Evolutionary conservation across 768 basidiomycete genomes (phyloP), one percentile per base, ranked within the genome.

Genomic region (Wakefieldia striispora): DNA sequence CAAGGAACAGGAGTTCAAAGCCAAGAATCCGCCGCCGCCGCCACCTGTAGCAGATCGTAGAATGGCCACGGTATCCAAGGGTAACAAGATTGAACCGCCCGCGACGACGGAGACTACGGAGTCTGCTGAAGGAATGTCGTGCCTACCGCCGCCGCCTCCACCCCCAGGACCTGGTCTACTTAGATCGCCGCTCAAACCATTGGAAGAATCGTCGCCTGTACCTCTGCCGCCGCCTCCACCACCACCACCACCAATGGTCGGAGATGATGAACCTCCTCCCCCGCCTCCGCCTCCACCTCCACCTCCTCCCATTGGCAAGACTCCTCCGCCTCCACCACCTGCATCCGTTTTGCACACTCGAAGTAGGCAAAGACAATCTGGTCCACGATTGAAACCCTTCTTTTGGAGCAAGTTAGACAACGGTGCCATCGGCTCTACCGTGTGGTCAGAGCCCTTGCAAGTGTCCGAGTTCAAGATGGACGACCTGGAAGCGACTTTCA

Each of bases 401-500:
- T 92, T 92, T 65, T 95, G 94, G 93, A 86, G 83, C 55, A 95
- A 95, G 58, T 53, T 94, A 5, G 70, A 75, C n/a, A 64, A 62
- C 12, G 56, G 72, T 7, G 61, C 70, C 6, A 56, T 77, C 4
- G 53, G 57, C 3, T 59, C 76, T 7, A 88, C 88, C 1, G 75
- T 97, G 10, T 97, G 91, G 91, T 75, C 72, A 43, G 84, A 88
- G 24, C 51, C 80, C 10, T 59, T 69, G 4, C n/a, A 63, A 0
- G 60, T 67, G 12, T 54, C 77, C 1, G 52, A 72, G 4, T 72
- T 92, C 39, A 76, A 83, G 47, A 63, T 93, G 56, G 74, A 75
- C 4, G 92, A 93, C 60, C 70, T 97, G 24, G 86, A 87, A 53
- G 72, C 80, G 1, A 85, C 82, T 0, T 95, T 95, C 60, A 62